Evolutionary conservation across 345 rosid species (phyloP).

Genomic region (Heritiera fomes): DNA sequence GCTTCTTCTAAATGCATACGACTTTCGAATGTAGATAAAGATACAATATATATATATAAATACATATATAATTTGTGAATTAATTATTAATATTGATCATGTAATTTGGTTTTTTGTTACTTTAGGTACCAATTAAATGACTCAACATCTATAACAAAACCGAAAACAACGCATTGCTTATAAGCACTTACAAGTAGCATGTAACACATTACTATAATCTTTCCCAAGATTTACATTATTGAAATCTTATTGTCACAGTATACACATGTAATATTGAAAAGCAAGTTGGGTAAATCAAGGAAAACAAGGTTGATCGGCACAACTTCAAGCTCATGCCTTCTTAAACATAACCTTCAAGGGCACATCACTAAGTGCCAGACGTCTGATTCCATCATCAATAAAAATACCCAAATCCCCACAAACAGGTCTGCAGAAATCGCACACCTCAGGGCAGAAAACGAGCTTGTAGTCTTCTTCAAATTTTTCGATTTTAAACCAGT

Average conservation of each 20-base stretch:
- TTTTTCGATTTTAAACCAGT: conserved; percentile 29
- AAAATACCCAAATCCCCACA: conserved; percentile 16
- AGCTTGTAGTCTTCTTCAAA: conserved; percentile 23
- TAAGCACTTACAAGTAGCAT: neutral
- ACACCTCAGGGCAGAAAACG: conserved; percentile 19
- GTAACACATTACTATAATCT: neutral
- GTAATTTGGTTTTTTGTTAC: no score
- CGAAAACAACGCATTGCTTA: no score
- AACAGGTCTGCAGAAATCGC: conserved; percentile 1
- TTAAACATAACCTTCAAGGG: conserved; percentile 20
- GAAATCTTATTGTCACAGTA: neutral
- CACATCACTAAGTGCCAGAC: conserved; percentile 2
- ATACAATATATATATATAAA: no score
- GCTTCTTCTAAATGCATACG: no score
- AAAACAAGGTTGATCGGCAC: neutral
- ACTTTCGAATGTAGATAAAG: no score
- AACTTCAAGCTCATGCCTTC: conserved; percentile 1
- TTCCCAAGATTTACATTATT: conserved; percentile 5
- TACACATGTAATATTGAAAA: neutral
- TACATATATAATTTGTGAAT: no score
- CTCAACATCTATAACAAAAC: no score
- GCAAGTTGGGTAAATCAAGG: conserved; percentile 1
- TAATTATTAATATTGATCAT: no score
- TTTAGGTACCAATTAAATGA: no score
- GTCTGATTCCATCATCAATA: conserved; percentile 18